These are phyloP conservation scores for Papiliotrema nemorosa DNA, from an alignment of 1,284 basidiomycete species.

Conservation along the genomic window DNA sequence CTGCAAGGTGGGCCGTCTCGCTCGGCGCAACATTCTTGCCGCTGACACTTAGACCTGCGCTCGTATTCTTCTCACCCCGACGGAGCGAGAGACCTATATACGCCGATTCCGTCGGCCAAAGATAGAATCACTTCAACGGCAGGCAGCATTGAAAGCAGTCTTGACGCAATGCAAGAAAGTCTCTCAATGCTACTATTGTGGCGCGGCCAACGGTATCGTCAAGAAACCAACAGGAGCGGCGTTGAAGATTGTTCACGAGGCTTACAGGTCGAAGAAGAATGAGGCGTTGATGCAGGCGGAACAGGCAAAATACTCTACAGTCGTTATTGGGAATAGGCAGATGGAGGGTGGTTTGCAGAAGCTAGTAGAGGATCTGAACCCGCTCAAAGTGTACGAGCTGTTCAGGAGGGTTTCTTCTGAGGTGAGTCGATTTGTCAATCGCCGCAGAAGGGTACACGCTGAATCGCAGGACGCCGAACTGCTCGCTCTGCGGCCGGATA, in stretches of 20 bases:
- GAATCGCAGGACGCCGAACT: conserved; percentile 80
- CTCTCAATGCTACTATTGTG: conserved; percentile 89
- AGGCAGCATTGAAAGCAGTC: conserved; percentile 81
- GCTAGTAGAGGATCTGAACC: conserved; percentile 91
- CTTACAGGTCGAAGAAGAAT: conserved; percentile 93
- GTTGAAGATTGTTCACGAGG: conserved; percentile 95
- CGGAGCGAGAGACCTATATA: conserved; percentile 77
- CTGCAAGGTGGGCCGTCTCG: conserved; percentile 68
- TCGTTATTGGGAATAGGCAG: conserved; percentile 83
- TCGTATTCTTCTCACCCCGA: conserved; percentile 84
- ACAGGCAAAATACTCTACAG: conserved; percentile 77
- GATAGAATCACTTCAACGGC: conserved; percentile 91
- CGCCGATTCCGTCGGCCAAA: conserved; percentile 84
- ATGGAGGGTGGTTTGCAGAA: conserved; percentile 81
- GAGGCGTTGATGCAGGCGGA: conserved; percentile 84
- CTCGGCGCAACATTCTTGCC: not conserved
- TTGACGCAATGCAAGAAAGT: conserved; percentile 85
- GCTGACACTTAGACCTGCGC: conserved; percentile 71
- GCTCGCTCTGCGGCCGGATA: conserved; percentile 81
- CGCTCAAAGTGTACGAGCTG: conserved; percentile 86
- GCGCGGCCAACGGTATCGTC: conserved; percentile 88
- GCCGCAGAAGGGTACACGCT: conserved; percentile 5
- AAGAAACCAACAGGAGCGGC: conserved; percentile 80
- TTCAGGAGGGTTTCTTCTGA: conserved; percentile 92
- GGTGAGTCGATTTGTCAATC: conserved; percentile 51